phyloP scores from a whole-genome alignment of 2,329 filamentous ascomycete species.

The Diplodia scrobiculata region DNA sequence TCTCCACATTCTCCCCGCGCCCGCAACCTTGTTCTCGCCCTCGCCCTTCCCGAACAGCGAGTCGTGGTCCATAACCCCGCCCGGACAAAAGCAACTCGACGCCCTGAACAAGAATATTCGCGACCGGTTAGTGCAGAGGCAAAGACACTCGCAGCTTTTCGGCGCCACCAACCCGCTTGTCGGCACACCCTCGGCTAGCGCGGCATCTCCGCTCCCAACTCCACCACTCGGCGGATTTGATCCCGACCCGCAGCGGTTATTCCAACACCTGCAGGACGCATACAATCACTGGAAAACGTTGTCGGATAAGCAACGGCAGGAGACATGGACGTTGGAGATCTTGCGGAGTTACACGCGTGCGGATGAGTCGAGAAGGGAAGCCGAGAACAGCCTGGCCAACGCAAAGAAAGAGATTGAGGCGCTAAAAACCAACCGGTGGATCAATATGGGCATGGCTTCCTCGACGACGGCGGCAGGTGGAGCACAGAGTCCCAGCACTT shows the following conservation, averaged over 20 bases:
- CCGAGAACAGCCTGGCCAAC: constrained; percentile 44
- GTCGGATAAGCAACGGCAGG: constrained; percentile 50
- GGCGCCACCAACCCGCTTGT: constrained; percentile 37
- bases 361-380: constrained; percentile 43
- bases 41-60: constrained; percentile 75
- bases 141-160: constrained; percentile 35
- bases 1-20: constrained; percentile 76
- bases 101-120: constrained; percentile 69
- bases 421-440: constrained; percentile 41
- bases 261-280: constrained; percentile 74
- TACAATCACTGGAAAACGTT: constrained; percentile 76
- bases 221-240: constrained; percentile 46
- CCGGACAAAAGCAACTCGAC: constrained; percentile 71
- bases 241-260: constrained; percentile 68
- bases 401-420: constrained; percentile 49
- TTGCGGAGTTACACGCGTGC: constrained; percentile 50
- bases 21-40: constrained; percentile 78
- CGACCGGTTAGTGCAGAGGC: constrained; percentile 59
- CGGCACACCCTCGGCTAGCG: constrained; percentile 43
- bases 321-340: constrained; percentile 52
- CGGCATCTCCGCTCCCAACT: constrained; percentile 44
- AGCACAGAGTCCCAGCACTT: constrained; percentile 37
- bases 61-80: constrained; percentile 80
- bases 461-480: constrained; percentile 27
- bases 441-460: constrained; percentile 33